A percentile compares a stretch with the other conserved stretches of the same genome.
Evolutionary conservation across 352 stramenopile genomes (phyloP).

Genomic region (Phytophthora meadii): DNA sequence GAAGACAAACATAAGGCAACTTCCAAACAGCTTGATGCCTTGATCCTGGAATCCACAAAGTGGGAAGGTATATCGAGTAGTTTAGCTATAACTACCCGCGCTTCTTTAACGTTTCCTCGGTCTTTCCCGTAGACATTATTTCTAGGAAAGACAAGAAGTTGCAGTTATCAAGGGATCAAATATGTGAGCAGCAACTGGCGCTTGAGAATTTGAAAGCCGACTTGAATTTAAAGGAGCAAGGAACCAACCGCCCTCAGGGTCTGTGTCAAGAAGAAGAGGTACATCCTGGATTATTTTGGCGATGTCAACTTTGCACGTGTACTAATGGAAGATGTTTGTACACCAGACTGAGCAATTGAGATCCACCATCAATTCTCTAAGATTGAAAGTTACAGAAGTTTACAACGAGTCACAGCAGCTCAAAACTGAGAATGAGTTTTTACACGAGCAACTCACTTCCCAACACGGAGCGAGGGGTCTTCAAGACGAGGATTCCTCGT

Average conservation of each 20-base stretch:
- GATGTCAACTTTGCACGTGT: neutral
- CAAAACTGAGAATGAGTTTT: slow-evolving; percentile 27
- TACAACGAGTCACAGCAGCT: slow-evolving; percentile 18
- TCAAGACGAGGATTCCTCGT: slow-evolving; percentile 1
- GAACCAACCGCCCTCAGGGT: slow-evolving; percentile 3
- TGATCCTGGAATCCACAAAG: slow-evolving; percentile 25
- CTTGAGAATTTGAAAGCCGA: slow-evolving; percentile 71
- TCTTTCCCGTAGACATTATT: slow-evolving; percentile 38
- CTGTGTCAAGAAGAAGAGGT: slow-evolving; percentile 53
- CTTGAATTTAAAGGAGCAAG: slow-evolving; percentile 32
- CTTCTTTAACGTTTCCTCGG: slow-evolving; percentile 9
- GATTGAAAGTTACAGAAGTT: slow-evolving; percentile 10
- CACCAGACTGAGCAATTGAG: slow-evolving; percentile 35
- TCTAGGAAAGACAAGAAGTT: slow-evolving; percentile 51
- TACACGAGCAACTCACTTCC: slow-evolving; percentile 21
- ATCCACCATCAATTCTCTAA: slow-evolving; percentile 23
- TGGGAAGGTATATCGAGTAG: slow-evolving; percentile 36
- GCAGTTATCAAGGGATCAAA: slow-evolving; percentile 51
- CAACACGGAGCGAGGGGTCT: slow-evolving; percentile 3
- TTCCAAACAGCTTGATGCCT: slow-evolving; percentile 33
- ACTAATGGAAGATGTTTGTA: neutral
- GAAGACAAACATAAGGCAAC: slow-evolving; percentile 20
- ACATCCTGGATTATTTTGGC: neutral
- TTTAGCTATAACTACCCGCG: neutral
- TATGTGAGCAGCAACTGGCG: slow-evolving; percentile 61